phyloP scores from a whole-genome alignment of 441 rosid species.

The Erysimum cheiri region DNA sequence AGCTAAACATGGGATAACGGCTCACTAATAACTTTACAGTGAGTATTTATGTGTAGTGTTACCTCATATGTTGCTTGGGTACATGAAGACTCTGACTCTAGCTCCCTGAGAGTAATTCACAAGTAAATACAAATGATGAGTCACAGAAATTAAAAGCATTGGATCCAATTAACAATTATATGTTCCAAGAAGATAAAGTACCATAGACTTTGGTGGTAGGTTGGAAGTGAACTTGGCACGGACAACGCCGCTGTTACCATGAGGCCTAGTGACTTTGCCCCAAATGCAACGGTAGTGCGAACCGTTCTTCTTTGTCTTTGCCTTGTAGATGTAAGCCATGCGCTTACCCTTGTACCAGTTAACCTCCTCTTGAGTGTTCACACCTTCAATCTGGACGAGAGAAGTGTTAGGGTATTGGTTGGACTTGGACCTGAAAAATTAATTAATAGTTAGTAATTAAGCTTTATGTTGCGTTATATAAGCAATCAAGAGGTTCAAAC shows the following conservation, averaged over 20 bases:
- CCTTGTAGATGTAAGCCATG: conserved; percentile 89
- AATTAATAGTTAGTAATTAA: conserved; percentile 10
- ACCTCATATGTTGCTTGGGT: conserved; percentile 91
- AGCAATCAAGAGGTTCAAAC: background rate
- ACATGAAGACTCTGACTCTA: conserved; percentile 84
- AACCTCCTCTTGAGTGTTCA: conserved; percentile 86
- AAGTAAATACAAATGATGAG: background rate
- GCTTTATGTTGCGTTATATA: background rate
- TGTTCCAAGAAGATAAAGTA: conserved; percentile 26
- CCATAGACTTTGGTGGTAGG: conserved; percentile 89
- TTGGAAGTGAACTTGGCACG: conserved; percentile 89
- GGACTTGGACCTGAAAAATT: conserved; percentile 66
- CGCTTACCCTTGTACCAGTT: conserved; percentile 84
- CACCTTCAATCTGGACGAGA: conserved; percentile 84
- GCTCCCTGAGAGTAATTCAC: conserved; percentile 59
- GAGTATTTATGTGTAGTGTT: background rate
- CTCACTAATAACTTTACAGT: background rate
- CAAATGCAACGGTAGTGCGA: conserved; percentile 89
- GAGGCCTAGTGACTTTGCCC: conserved; percentile 89
- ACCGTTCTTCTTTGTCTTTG: conserved; percentile 82
- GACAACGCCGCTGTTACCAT: conserved; percentile 94
- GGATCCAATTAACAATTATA: background rate
- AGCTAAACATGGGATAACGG: background rate
- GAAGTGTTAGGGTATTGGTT: conserved; percentile 87
- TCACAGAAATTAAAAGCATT: background rate